Evolutionary conservation across 1,284 basidiomycete genomes (phyloP).

Genomic region (Boletus smithii): DNA sequence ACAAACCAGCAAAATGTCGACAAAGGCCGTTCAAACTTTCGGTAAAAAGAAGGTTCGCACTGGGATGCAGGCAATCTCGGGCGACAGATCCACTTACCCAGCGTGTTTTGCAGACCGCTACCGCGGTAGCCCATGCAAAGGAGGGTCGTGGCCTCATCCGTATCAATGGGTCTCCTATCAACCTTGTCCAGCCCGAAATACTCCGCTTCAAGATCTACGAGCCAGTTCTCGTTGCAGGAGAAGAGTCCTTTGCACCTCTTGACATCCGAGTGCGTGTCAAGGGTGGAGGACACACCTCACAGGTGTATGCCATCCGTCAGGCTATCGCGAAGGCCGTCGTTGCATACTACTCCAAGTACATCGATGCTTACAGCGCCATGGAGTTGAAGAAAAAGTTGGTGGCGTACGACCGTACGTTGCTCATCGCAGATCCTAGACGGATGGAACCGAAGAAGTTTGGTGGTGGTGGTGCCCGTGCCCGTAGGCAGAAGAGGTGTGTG

Average conservation of each 20-base stretch:
- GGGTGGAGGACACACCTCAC: constrained; percentile 99
- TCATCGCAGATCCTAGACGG: constrained; percentile 98
- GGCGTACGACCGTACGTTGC: constrained; percentile 89
- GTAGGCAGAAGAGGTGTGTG: constrained; percentile 89
- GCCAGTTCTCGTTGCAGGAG: constrained; percentile 85
- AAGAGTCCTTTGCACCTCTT: constrained; percentile 79
- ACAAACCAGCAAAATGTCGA: constrained; percentile 56
- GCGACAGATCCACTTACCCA: constrained; percentile 9
- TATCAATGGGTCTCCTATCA: constrained; percentile 95
- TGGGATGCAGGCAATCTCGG: background rate
- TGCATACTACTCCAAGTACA: constrained; percentile 98
- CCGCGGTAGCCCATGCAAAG: constrained; percentile 92
- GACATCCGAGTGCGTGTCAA: constrained; percentile 99
- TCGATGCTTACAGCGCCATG: constrained; percentile 95
- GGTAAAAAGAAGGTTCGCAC: constrained; percentile 93
- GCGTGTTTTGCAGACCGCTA: constrained; percentile 70
- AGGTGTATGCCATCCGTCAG: constrained; percentile 99
- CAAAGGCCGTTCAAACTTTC: constrained; percentile 93
- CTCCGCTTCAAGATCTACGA: constrained; percentile 99
- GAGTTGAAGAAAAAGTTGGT: constrained; percentile 96
- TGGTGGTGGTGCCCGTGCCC: constrained; percentile 93
- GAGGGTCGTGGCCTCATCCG: constrained; percentile 98
- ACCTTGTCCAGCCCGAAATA: constrained; percentile 91
- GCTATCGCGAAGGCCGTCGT: constrained; percentile 98
- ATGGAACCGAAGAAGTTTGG: constrained; percentile 99